Base-by-base conservation (phyloP, 495 filamentous ascomycete species). In the Halenospora varia region DNA sequence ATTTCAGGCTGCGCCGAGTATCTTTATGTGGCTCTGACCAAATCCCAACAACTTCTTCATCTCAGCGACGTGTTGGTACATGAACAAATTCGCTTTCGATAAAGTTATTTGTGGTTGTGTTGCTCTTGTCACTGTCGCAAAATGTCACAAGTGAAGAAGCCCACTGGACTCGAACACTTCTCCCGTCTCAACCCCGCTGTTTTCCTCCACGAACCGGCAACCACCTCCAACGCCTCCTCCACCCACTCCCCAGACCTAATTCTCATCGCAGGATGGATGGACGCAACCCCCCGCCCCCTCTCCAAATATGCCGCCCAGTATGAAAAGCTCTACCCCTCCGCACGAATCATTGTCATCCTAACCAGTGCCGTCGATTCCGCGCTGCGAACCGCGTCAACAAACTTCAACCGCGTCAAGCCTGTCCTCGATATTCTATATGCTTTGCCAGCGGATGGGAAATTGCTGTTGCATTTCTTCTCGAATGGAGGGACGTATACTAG, bases 221-320 rank as follows among this genome's bases (percentile, higher is more conserved):
- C 42, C 19, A 51, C 29, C 29, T 35, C 29, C 3, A 68, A 60
- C 13, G n/a, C 57, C 50, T 68, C 70, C 10, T 50, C 25, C 35
- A 19, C 52, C 62, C 13, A 66, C 67, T 0, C 56, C 4, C 60
- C 64, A 17, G 57, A 68, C 26, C 64, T 77, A 13, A 71, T 80
- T 46, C 58, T 80, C 48, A 61, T 80, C 62, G 59, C 66, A 24
- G 67, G 73, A 45, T 80, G 77, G 77, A 71, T 75, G 42, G 65
- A 66, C 26, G 75, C 74, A 23, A 56, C 70, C 22, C 53, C 68
- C 17, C 62, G 65, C 17, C 73, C 77, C 59, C 65, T 77, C 25
- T 24, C 61, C 40, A 79, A 79, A 58, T 79, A 80, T 66, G 68
- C 72, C 23, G 26, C 59, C 11, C 63, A 60, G 23, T 79, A 80